Evolutionary conservation across 164 flowering plant species (phyloP).

Genomic region (Macadamia tetraphylla): DNA sequence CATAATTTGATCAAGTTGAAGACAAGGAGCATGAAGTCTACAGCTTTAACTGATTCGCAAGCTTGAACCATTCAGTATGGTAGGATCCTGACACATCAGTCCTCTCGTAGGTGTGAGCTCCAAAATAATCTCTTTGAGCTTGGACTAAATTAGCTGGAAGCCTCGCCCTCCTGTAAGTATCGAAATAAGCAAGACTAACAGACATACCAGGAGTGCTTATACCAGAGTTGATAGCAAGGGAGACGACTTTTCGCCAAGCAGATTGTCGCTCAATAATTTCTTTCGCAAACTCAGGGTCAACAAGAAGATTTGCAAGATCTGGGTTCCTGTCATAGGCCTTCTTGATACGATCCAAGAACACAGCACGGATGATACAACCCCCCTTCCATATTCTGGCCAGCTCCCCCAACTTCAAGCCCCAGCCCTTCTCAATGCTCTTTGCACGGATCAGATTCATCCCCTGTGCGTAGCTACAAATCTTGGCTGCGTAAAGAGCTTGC

Average conservation of each 20-base stretch:
- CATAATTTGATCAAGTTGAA: neutral
- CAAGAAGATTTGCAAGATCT: conserved; percentile 60
- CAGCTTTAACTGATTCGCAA: conserved; percentile 32
- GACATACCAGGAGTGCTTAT: conserved; percentile 76
- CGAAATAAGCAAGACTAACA: conserved; percentile 69
- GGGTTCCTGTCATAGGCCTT: conserved; percentile 66
- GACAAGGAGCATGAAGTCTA: neutral
- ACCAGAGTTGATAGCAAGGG: conserved; percentile 59
- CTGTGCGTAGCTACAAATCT: conserved; percentile 77
- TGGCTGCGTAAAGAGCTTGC: conserved; percentile 68
- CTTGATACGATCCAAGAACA: conserved; percentile 68
- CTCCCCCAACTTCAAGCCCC: conserved; percentile 69
- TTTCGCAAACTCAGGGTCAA: conserved; percentile 70
- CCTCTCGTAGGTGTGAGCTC: conserved; percentile 78
- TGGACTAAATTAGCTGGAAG: conserved; percentile 73
- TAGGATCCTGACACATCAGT: conserved; percentile 51
- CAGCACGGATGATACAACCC: conserved; percentile 70
- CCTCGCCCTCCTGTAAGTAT: conserved; percentile 58
- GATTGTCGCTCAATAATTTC: conserved; percentile 58
- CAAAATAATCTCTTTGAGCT: conserved; percentile 72
- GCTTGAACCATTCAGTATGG: conserved; percentile 81
- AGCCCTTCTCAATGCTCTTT: conserved; percentile 64
- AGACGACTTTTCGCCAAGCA: conserved; percentile 72
- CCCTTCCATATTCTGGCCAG: conserved; percentile 84
- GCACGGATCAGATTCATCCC: conserved; percentile 80